These are phyloP conservation scores for Pichia manshurica DNA, from an alignment of 805 yeast genomes.

Conservation along the genomic window DNA sequence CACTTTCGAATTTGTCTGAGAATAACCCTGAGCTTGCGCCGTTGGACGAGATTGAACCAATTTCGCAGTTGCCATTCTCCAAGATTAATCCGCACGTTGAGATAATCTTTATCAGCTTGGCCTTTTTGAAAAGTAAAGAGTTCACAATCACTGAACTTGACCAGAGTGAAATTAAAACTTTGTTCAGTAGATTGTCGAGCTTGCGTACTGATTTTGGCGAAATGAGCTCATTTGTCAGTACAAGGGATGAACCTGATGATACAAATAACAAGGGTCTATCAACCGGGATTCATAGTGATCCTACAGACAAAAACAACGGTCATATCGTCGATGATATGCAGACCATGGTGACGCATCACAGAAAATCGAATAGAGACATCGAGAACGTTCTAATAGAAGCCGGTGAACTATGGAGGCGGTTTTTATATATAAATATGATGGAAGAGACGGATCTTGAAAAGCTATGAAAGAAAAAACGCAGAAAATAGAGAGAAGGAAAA, in stretches of 20 bases:
- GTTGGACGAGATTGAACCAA: constrained; percentile 24
- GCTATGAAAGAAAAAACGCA: background rate
- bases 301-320: background rate
- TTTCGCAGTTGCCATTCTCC: constrained; percentile 44
- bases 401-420: constrained; percentile 83
- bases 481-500: no score
- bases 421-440: constrained; percentile 60
- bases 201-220: constrained; percentile 27
- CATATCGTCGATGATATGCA: constrained; percentile 4
- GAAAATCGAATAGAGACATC: constrained; percentile 44
- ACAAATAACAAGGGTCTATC: background rate
- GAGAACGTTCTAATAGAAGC: constrained; percentile 71
- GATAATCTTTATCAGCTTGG: constrained; percentile 66
- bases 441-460: constrained; percentile 29
- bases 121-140: constrained; percentile 76
- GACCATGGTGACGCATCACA: background rate
- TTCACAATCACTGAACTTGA: constrained; percentile 78
- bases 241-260: constrained; percentile 9
- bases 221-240: constrained; percentile 24
- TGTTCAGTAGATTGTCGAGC: constrained; percentile 54
- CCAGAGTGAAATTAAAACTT: constrained; percentile 81
- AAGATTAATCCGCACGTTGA: constrained; percentile 70
- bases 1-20: constrained; percentile 2
- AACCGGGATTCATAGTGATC: background rate
- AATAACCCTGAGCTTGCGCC: constrained; percentile 6